Base-by-base conservation (phyloP, 495 filamentous ascomycete genomes). In the Aspergillus heteromorphus region DNA sequence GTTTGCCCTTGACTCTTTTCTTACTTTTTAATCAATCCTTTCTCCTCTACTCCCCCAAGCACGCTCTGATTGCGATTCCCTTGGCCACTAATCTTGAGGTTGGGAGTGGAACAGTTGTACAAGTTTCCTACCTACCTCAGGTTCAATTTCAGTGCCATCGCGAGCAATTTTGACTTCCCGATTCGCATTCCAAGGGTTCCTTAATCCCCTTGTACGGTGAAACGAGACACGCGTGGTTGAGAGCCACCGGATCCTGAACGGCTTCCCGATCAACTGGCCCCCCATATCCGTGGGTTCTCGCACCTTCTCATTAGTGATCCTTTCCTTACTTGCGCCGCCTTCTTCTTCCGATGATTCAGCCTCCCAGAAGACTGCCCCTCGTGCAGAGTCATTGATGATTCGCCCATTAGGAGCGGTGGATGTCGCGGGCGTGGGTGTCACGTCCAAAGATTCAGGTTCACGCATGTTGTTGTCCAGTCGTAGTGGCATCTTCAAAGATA, bases 361-460 rank as follows among this genome's bases (percentile, higher is more conserved):
- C 65, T 98, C 93, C 93, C 93, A 98, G 61, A 98, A 98, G 49
- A 96, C 95, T 8, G 92, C 96, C 0, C 91, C 93, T 18, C 93
- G 84, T 1, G 86, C 89, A 20, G 90, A 87, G 66, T 98, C 93
- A 64, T 96, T 89, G 51, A 98, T 92, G 61, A 98, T 92, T 41
- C 87, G 83, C 31, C 93, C 93, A 60, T 79, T 87, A 17, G 91
- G 92, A 2, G 89, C 90, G 31, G 77, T 87, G 30, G 87, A 81
- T 9, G 91, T 97, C 11, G 88, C 86, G 45, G 82, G 80, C 1
- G 91, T 97, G 0, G 84, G 80, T 19, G 89, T 93, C 42, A 86
- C 78, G 51, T 81, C 80, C 5, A 76, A 36, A 7, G 81, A 73
- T 21, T 79, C 70, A 49, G 81, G 81, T 4, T 75, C 75, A 55